phyloP scores from a whole-genome alignment of 192 early-diverging fungal species.

The Lobulomyces angularis region DNA sequence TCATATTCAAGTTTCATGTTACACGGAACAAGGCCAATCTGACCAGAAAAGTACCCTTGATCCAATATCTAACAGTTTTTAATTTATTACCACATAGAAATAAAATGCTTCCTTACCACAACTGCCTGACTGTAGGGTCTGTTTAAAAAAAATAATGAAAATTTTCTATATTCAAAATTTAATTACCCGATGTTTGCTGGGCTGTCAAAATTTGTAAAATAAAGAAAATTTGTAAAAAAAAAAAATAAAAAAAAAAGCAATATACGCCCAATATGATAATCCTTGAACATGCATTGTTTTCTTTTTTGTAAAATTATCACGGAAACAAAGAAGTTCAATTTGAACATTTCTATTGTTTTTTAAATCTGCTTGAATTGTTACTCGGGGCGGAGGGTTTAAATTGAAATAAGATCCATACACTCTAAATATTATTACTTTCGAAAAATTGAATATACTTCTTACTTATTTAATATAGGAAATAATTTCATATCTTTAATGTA shows the following conservation, averaged over 20 bases:
- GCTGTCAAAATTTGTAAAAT: constrained; percentile 11
- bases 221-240: background rate
- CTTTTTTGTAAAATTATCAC: constrained; percentile 7
- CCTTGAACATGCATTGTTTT: constrained; percentile 69
- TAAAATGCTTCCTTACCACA: constrained; percentile 21
- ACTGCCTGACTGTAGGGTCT: constrained; percentile 65
- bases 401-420: constrained; percentile 10
- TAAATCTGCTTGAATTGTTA: constrained; percentile 43
- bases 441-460: background rate
- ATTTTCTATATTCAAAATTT: background rate
- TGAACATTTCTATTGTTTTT: constrained; percentile 32
- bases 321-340: constrained; percentile 49
- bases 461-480: background rate
- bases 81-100: background rate
- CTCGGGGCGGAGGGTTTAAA: too few relatives aligned
- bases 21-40: constrained; percentile 62
- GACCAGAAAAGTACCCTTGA: constrained; percentile 61
- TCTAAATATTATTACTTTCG: background rate
- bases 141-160: background rate
- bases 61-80: constrained; percentile 24
- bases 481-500: too few relatives aligned
- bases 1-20: constrained; percentile 41
- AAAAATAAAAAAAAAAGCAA: constrained; percentile 9
- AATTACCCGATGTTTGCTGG: constrained; percentile 69
- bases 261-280: constrained; percentile 74